Conservation (phyloP, 2,329 filamentous ascomycete species). For the Mollisia scopiformis region DNA sequence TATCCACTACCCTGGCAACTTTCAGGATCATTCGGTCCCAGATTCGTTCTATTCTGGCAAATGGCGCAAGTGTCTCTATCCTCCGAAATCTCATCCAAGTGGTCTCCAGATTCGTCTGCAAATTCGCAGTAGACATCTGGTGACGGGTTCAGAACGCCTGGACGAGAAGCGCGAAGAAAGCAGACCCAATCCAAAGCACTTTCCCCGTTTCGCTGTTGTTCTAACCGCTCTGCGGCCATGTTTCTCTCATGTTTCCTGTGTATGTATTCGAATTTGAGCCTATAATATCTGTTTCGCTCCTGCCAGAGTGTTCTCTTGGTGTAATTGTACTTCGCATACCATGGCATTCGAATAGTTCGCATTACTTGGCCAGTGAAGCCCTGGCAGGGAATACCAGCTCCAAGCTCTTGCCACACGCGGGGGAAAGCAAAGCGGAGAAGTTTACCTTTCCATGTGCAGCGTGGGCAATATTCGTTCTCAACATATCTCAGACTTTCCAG, state of each 20-base stretch:
- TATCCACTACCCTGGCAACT: neutral
- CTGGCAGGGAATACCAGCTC: neutral
- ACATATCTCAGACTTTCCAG: neutral
- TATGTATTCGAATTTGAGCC: neutral
- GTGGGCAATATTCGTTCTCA: constrained; percentile 6
- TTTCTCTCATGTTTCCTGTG: neutral
- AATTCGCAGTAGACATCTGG: neutral
- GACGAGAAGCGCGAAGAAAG: neutral
- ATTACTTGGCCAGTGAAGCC: constrained; percentile 5
- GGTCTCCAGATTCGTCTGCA: neutral
- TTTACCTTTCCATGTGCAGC: constrained; percentile 6
- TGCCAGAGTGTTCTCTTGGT: constrained; percentile 1
- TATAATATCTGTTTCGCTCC: neutral
- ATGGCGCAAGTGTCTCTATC: neutral
- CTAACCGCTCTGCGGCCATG: neutral
- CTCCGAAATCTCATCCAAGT: neutral
- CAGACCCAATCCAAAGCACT: neutral
- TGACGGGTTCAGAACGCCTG: neutral
- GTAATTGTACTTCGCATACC: neutral
- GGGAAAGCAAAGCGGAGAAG: neutral
- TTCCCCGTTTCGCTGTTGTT: neutral
- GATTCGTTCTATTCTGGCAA: neutral
- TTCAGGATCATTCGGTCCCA: neutral
- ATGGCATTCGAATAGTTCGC: neutral
- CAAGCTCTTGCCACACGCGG: neutral